Conservation (phyloP, 2,329 filamentous ascomycete species). For the Verticillium albo-atrum region DNA sequence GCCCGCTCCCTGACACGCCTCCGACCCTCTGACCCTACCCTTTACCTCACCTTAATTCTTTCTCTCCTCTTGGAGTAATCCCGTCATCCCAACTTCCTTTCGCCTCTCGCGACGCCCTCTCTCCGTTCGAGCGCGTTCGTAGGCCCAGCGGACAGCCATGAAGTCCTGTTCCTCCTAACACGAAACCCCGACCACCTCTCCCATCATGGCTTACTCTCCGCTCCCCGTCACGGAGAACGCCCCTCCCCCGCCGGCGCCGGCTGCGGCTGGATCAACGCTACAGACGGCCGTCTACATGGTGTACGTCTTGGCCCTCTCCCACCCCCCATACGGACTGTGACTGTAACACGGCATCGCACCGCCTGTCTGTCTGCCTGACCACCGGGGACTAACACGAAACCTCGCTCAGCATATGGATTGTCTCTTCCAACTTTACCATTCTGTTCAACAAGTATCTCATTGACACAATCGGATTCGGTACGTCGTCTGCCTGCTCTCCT, state of each 20-base stretch:
- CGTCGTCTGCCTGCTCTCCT: too few species aligned
- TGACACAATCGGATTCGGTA: slow-evolving; percentile 71
- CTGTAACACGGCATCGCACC: too few species aligned
- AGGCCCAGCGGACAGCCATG: neutral
- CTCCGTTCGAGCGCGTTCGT: neutral
- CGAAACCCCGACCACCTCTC: neutral
- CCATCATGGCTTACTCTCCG: neutral
- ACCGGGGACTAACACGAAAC: neutral
- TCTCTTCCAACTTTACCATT: slow-evolving; percentile 30
- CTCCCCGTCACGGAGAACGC: neutral
- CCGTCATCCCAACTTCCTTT: neutral
- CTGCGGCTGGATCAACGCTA: neutral
- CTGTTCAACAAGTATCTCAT: slow-evolving; percentile 99
- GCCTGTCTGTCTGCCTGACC: neutral
- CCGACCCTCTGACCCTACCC: neutral
- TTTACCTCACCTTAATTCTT: neutral
- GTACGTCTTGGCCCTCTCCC: neutral
- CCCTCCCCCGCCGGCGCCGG: neutral
- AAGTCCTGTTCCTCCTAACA: neutral
- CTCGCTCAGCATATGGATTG: neutral
- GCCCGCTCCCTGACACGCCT: neutral
- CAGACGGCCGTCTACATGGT: neutral
- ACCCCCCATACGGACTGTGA: neutral
- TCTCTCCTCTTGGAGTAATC: neutral
- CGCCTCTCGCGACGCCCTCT: neutral